phyloP scores from a whole-genome alignment of 768 basidiomycete genomes.

The Panaeolus papilionaceus region DNA sequence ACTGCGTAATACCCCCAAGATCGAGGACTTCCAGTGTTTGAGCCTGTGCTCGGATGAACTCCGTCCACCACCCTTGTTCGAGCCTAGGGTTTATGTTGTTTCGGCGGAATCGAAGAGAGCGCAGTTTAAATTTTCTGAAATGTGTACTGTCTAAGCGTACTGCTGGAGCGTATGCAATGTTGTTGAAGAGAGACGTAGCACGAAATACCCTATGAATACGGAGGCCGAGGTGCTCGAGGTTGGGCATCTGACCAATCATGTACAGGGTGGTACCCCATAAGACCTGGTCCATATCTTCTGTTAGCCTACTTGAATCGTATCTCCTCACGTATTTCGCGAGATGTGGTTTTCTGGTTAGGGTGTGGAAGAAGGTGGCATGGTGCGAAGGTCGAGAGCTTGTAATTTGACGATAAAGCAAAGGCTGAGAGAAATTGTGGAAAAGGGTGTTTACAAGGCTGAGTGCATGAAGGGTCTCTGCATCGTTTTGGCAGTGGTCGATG shows the following conservation, averaged over 20 bases:
- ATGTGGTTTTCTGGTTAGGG: background rate
- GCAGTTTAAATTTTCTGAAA: background rate
- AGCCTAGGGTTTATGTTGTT: background rate
- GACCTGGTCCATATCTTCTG: background rate
- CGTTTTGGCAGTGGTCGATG: background rate
- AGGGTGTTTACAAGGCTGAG: background rate
- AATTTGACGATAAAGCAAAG: background rate
- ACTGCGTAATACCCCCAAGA: background rate
- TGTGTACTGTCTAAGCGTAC: background rate
- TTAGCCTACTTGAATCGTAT: background rate
- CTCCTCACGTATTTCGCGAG: background rate
- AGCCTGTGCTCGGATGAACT: background rate
- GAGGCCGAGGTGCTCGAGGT: background rate
- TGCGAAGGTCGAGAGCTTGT: background rate
- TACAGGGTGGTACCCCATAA: background rate
- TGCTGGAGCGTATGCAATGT: background rate
- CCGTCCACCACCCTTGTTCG: background rate
- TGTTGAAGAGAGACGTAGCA: background rate
- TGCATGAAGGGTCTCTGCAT: background rate
- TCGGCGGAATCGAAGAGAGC: background rate
- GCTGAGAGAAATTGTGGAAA: background rate
- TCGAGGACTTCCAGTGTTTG: background rate
- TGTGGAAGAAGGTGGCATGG: background rate
- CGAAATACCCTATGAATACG: background rate
- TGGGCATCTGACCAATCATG: background rate